Evolutionary conservation across 371 early-diverging fungal species (phyloP), one percentile per base, ranked within the genome.

Genomic region (Mucor mucedo): DNA sequence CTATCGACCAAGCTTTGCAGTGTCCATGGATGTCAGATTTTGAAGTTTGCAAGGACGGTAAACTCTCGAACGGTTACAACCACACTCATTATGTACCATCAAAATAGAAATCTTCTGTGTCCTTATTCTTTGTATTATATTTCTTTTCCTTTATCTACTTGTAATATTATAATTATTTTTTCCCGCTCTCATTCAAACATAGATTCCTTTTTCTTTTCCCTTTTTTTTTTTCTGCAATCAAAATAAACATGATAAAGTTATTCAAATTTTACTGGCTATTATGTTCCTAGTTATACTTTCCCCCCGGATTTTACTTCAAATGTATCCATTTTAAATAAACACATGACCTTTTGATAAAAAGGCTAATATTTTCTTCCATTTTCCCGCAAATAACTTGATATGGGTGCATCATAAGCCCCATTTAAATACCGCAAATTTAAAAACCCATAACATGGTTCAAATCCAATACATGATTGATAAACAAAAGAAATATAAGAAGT

Each of bases 11-110:
- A 73, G 96, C 94, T 2, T 78, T 95, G 41, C 62, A 80, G 27
- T 95, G 93, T 76, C 79, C 85, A 14, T 96, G 95, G 96, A 77
- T 95, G 62, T 65, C 57, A 28, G n/a, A 60, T 5, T 63, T 74
- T 8, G 78, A 78, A 65, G 65, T 69, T 21, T 78, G 78, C 48
- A 39, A 63, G 35, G 71, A 72, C 58, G 71, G 77, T 7, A 52
- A 70, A 11, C 73, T 77, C 0, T 54, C 68, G 8, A 75, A 75
- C 48, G 78, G 78, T 6, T 65, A 54, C 21, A 41, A 55, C 16
- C 65, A 58, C 40, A 55, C 48, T 40, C 65, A 65, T 40, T 57
- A 47, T 57, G 49, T 56, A 16, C 56, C 56, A 39, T 33, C 49
- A 33, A 57, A 63, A 63, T 57, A 57, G 57, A 57, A 35, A 50